Conservation (phyloP, 441 rosid species). For the Isatis lusitanica region DNA sequence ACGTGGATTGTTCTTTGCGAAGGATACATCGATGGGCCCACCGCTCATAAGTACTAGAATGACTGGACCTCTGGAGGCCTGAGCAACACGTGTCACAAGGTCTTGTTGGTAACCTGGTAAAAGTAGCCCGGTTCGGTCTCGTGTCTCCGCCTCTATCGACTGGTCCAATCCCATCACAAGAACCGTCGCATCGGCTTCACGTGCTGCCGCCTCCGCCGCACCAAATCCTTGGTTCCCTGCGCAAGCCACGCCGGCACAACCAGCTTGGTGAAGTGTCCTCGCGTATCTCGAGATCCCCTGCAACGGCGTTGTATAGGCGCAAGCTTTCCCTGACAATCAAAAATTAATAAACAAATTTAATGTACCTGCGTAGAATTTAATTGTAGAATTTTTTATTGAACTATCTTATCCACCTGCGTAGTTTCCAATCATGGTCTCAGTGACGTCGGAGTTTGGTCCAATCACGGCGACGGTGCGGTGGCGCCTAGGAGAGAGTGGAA, state of each 20-base stretch:
- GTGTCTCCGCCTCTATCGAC: conserved; percentile 61
- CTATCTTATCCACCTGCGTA: conserved; percentile 50
- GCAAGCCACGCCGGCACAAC: conserved; percentile 54
- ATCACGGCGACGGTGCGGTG: conserved; percentile 62
- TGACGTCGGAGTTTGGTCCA: conserved; percentile 73
- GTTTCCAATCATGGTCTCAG: conserved; percentile 72
- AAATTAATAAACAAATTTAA: background rate
- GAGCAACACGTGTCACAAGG: conserved; percentile 60
- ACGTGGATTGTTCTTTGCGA: conserved; percentile 63
- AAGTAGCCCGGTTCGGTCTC: conserved; percentile 52
- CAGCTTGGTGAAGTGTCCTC: conserved; percentile 52
- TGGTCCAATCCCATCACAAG: conserved; percentile 75
- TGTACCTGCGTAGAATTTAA: too few relatives aligned
- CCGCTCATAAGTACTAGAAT: conserved; percentile 66
- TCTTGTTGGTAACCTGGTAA: conserved; percentile 68
- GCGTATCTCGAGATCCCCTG: conserved; percentile 62
- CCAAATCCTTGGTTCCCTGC: conserved; percentile 37
- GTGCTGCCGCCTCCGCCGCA: conserved; percentile 54
- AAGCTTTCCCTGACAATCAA: conserved; percentile 46
- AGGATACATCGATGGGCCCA: conserved; percentile 64
- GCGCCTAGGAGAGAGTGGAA: conserved; percentile 50
- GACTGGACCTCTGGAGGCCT: conserved; percentile 55
- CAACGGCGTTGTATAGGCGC: conserved; percentile 56
- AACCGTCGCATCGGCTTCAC: conserved; percentile 55
- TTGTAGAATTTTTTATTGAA: background rate